Evolutionary conservation across 192 early-diverging fungal species (phyloP), one percentile per base, ranked within the genome.

Genomic region (Linnemannia zychae): DNA sequence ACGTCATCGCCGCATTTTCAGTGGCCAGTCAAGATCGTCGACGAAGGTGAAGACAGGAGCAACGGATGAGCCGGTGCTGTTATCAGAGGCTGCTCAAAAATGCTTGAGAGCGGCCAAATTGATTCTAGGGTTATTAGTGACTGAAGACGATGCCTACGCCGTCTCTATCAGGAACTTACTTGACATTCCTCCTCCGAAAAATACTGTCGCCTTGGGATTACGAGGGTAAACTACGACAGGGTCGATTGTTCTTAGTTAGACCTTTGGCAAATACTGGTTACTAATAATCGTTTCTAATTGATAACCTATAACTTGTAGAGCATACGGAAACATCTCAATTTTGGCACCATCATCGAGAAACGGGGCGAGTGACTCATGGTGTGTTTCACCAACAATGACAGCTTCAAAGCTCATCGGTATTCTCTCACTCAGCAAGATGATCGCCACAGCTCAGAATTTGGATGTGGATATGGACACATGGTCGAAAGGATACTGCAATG

Each of bases 361-460:
- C 34, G 76, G 50, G 20, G 12, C 78, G 34, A 75, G 67, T 7
- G 74, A 72, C 16, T 71, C 81, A 4, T 96, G 95, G 95, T 89
- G 67, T 4, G 73, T 95, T 15, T 96, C 95, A 1, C 78, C 91
- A 11, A 91, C 91, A 13, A 81, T 93, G 73, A 94, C 94, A 4
- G 96, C 94, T 0, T 89, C 90, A 24, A 88, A 92, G 28, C 75
- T 97, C 40, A 87, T 96, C n/a, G 89, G 90, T 12, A 91, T 96
- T 52, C 77, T 95, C 2, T 65, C 83, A 4, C 38, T 85, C 15
- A 71, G 74, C 48, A 85, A 85, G 63, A 37, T 65, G 20, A 76
- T 85, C 24, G 83, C 78, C 7, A 4, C 74, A 16, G 77, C 65
- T 1, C 74, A 73, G 28, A 76, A 73, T 47, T 13, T 85, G 47